Evolutionary conservation across 805 yeast species (phyloP), one percentile per base, ranked within the genome.

Genomic region (Candida pseudoglaebosa): DNA sequence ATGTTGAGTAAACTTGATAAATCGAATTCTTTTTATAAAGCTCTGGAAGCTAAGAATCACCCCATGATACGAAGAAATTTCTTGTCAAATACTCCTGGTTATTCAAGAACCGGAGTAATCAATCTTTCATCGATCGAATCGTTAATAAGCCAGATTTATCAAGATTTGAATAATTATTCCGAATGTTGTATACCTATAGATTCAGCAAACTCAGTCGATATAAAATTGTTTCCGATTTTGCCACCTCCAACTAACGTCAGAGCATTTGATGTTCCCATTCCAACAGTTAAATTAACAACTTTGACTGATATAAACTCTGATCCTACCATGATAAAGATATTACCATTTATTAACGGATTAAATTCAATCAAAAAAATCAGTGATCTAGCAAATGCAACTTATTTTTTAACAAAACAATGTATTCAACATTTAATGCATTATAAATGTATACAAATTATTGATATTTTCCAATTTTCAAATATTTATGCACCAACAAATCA

Each of bases 131-230:
- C 70, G 9, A 78, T 95, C 32, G 84, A 82, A 48, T 82, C 86
- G 48, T 67, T 91, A 38, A 77, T 93, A 16, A 88, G 87, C 57
- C 96, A 93, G 57, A 75, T 93, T n/a, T 90, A 73, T 54, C 96
- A 90, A 59, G 99, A 93, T 58, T 69, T 93, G 48, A 95, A 93
- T 62, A 88, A 86, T 56, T 95, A 90, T 62, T 87, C 96, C 0
- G 99, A 93, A 59, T 93, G 99, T 61, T 77, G 89, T 57, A 91
- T 93, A 21, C 96, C 97, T 0, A 78, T 93, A 24, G 96, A 91
- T 53, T 81, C 80, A 17, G 82, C 95, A 21, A 93, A 86, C 55
- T 82, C 93, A 2, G 84, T 93, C 19, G 96, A 93, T 60, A 88
- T 95, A 53, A 93, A 95, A 55, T 65, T 93, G n/a, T 86, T 93